Evolutionary conservation across 2,329 filamentous ascomycete species (phyloP).

Genomic region (Aspergillus brasiliensis): DNA sequence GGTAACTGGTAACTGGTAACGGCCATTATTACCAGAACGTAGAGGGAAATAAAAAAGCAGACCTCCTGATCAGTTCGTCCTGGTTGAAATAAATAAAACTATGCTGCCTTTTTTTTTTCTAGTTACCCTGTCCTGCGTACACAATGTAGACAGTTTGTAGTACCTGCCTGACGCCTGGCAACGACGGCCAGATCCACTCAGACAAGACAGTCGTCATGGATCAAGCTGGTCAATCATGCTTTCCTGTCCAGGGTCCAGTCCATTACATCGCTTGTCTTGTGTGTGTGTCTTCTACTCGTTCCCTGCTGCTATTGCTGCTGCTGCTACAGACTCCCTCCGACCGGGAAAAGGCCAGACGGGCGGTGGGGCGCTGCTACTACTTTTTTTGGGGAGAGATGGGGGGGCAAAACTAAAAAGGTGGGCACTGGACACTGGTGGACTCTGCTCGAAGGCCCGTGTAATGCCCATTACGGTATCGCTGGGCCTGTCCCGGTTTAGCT

Average conservation of each 20-base stretch:
- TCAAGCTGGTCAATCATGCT: neutral
- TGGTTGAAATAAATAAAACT: neutral
- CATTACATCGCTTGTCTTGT: too few species aligned
- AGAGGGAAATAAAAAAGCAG: neutral
- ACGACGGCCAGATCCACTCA: too few species aligned
- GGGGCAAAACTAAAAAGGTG: slow-evolving; percentile 6
- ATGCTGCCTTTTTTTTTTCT: neutral
- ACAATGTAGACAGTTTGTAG: too few species aligned
- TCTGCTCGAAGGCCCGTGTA: slow-evolving; percentile 20
- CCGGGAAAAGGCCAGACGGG: neutral
- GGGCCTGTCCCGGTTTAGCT: slow-evolving; percentile 11
- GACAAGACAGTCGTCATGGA: neutral
- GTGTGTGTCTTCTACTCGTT: too few species aligned
- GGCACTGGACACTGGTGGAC: slow-evolving; percentile 6
- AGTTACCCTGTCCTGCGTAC: too few species aligned
- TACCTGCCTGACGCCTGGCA: too few species aligned
- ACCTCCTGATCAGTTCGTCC: neutral
- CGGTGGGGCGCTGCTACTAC: neutral
- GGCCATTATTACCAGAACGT: too few species aligned
- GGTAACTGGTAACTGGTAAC: too few species aligned
- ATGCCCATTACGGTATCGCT: slow-evolving; percentile 19
- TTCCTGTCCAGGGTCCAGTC: neutral
- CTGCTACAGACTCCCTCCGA: neutral
- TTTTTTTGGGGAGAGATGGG: neutral
- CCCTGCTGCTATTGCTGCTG: too few species aligned